Percentiles rank a stretch among this genome's conserved stretches.
These are phyloP conservation scores for Xylaria sp. DNA, from an alignment of 2,329 filamentous ascomycete species.

Conservation along the genomic window DNA sequence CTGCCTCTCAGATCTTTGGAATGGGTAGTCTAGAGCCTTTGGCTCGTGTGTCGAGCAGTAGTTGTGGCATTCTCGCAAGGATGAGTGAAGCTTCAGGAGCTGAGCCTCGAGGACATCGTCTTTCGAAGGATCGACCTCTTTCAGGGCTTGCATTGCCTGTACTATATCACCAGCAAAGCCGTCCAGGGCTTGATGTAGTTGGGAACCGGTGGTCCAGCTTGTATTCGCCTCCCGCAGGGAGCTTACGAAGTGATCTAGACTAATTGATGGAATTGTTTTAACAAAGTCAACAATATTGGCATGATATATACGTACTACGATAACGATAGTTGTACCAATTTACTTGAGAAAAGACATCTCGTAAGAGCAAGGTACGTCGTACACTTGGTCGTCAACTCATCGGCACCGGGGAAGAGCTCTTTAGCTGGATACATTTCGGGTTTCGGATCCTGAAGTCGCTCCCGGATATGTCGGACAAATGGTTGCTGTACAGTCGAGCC, in stretches of 20 bases:
- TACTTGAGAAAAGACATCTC: conserved; percentile 47
- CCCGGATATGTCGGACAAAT: conserved; percentile 44
- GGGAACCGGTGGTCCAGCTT: conserved; percentile 33
- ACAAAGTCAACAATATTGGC: neutral
- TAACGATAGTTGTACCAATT: conserved; percentile 42
- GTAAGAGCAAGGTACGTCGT: conserved; percentile 40
- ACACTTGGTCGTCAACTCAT: conserved; percentile 34
- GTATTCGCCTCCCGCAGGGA: conserved; percentile 29
- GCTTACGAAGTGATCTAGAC: conserved; percentile 36
- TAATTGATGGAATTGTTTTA: conserved; percentile 7
- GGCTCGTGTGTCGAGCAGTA: conserved; percentile 34
- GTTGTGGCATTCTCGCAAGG: conserved; percentile 31
- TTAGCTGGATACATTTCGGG: conserved; percentile 29
- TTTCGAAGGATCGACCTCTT: conserved; percentile 38
- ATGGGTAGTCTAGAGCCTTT: conserved; percentile 32
- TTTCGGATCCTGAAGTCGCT: conserved; percentile 36
- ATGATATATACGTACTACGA: conserved; percentile 35
- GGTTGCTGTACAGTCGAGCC: conserved; percentile 39
- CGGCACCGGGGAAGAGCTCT: conserved; percentile 36
- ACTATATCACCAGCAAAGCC: conserved; percentile 45
- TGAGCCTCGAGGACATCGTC: conserved; percentile 28
- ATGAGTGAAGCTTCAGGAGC: conserved; percentile 30
- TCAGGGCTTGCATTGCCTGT: conserved; percentile 46
- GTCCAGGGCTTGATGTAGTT: conserved; percentile 34
- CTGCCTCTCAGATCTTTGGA: conserved; percentile 41